Evolutionary conservation across 1,284 basidiomycete species (phyloP), one percentile per base, ranked within the genome.

Genomic region (Tetrapyrgos nigripes): DNA sequence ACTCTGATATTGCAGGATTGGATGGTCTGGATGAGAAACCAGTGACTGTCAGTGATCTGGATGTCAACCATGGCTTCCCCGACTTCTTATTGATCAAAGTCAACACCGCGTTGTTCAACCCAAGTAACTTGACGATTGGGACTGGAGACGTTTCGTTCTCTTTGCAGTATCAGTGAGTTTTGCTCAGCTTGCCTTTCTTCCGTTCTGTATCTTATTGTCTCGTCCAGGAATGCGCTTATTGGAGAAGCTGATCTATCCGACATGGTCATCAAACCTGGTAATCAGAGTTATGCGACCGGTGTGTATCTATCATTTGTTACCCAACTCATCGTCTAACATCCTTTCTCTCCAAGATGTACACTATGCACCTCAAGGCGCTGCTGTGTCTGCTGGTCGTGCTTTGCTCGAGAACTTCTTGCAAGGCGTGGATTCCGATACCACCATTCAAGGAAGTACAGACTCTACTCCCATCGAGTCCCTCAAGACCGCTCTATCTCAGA

Each of bases 321-420:
- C 14, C 14, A 33, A 33, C 14, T 8, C 31, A 33, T 33, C 14
- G 5, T 48, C 14, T n/a, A 17, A 28, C 35, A 10, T 13, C 4
- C 6, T 19, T n/a, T n/a, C 43, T 63, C 62, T n/a, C 61, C 69
- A n/a, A 79, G 84, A 87, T 62, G 87, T 93, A 13, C 79, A 85
- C 56, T 92, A 84, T 71, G 75, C 82, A 24, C 90, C 91, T 0
- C 80, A 84, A 64, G 88, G 87, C 3, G 71, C 67, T 27, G 83
- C 83, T 9, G 75, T 83, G 31, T 68, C 77, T 3, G 81, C 87
- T 2, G 91, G 91, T 24, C 81, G 81, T 62, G 68, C 68, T 4
- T 69, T 93, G 62, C 80, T 93, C 49, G 84, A 91, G 73, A 89
- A 90, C 70, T 93, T 86, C 69, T 73, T 93, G 10, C 86, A 90